These are phyloP conservation scores for Aeminium ludgeri DNA, from an alignment of 495 filamentous ascomycete species.

Conservation along the genomic window DNA sequence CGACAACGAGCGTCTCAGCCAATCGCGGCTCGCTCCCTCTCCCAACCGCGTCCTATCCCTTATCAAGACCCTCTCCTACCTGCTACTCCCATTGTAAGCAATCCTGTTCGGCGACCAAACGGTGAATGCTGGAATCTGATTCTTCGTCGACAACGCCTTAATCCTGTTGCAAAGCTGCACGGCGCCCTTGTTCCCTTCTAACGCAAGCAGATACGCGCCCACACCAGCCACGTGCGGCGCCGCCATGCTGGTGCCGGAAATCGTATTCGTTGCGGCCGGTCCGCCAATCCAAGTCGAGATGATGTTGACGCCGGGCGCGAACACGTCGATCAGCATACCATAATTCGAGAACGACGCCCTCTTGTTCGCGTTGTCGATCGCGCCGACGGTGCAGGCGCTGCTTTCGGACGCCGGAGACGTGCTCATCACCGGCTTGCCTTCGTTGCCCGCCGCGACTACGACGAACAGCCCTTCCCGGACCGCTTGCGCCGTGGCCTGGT, in stretches of 20 bases:
- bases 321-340: conserved; percentile 29
- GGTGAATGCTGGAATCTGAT: background rate
- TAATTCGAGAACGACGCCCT: conserved; percentile 26
- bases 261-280: conserved; percentile 18
- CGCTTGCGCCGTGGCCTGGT: conserved; percentile 9
- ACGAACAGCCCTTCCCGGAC: conserved; percentile 21
- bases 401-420: conserved; percentile 22
- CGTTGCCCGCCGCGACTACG: conserved; percentile 28
- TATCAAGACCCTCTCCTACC: background rate
- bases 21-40: too few relatives aligned
- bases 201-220: conserved; percentile 27
- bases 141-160: background rate
- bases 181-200: background rate
- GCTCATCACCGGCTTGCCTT: conserved; percentile 19
- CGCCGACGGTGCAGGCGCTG: conserved; percentile 26
- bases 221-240: conserved; percentile 34
- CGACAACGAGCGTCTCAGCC: too few relatives aligned
- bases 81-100: background rate
- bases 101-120: background rate
- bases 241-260: conserved; percentile 29
- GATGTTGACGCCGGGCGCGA: conserved; percentile 27
- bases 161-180: background rate
- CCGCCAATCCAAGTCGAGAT: conserved; percentile 23
- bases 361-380: conserved; percentile 20
- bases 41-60: too few relatives aligned